phyloP scores from a whole-genome alignment of 1,139 yeast genomes.

The Taiozyma onychis region DNA sequence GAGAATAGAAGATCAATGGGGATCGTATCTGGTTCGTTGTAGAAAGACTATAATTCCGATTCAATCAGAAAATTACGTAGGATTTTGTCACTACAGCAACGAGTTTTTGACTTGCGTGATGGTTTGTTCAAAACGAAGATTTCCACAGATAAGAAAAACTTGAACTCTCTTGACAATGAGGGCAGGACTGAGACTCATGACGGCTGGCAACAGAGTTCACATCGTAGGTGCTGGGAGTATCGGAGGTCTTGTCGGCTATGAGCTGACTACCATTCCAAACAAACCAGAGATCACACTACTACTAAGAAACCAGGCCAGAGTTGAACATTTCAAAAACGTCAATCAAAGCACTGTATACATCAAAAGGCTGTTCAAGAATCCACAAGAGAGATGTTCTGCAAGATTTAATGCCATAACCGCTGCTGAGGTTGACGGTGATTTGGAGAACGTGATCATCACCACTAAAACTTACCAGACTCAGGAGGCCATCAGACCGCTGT shows the following conservation, averaged over 20 bases:
- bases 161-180: not conserved
- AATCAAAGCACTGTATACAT: constrained; percentile 25
- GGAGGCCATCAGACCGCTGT: constrained; percentile 39
- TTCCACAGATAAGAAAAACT: not conserved
- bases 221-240: constrained; percentile 24
- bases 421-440: constrained; percentile 25
- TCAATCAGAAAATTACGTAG: not conserved
- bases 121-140: not conserved
- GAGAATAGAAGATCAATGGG: no score
- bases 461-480: constrained; percentile 65
- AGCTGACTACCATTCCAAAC: constrained; percentile 14
- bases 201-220: constrained; percentile 8
- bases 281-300: constrained; percentile 18
- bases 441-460: constrained; percentile 56
- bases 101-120: not conserved
- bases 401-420: constrained; percentile 23
- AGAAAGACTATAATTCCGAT: no score
- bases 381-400: constrained; percentile 8
- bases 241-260: constrained; percentile 22
- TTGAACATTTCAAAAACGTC: constrained; percentile 23
- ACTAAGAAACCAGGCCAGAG: constrained; percentile 22
- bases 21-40: no score
- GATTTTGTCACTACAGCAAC: not conserved
- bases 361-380: constrained; percentile 24
- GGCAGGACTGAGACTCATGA: not conserved